Evolutionary conservation across 1,139 yeast genomes (phyloP).

Genomic region (Pichia sp.): DNA sequence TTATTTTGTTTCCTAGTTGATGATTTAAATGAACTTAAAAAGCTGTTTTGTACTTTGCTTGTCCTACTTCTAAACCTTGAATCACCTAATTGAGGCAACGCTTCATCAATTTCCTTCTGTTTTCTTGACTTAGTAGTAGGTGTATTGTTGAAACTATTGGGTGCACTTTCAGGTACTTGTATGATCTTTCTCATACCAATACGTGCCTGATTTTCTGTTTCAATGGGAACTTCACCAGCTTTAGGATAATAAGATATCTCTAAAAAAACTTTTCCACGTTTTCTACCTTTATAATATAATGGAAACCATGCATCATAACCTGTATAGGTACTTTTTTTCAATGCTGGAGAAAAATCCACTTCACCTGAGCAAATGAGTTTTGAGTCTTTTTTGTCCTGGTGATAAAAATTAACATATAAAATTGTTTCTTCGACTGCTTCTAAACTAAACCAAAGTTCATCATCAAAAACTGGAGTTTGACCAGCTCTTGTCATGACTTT

Average conservation of each 20-base stretch:
- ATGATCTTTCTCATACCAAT: conserved; percentile 2
- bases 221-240: conserved; percentile 36
- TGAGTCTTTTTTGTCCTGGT: conserved; percentile 82
- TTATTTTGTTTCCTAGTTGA: neutral
- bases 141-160: conserved; percentile 3
- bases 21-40: neutral
- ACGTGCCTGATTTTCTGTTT: conserved; percentile 21
- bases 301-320: conserved; percentile 89
- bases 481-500: conserved; percentile 77
- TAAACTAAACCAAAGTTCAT: conserved; percentile 63
- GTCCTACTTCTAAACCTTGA: neutral
- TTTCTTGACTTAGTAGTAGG: conserved; percentile 1
- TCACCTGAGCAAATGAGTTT: conserved; percentile 79
- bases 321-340: conserved; percentile 56
- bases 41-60: neutral
- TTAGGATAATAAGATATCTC: conserved; percentile 89
- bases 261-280: conserved; percentile 83
- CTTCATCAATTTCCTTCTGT: conserved; percentile 1
- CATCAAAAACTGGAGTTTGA: conserved; percentile 84
- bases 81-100: conserved; percentile 10
- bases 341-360: conserved; percentile 69
- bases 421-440: conserved; percentile 57
- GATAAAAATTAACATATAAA: conserved; percentile 69
- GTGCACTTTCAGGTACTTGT: neutral
- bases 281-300: conserved; percentile 58